These are phyloP conservation scores for Pestalotiopsis sp. DNA, from an alignment of 2,329 filamentous ascomycete species.

Conservation along the genomic window DNA sequence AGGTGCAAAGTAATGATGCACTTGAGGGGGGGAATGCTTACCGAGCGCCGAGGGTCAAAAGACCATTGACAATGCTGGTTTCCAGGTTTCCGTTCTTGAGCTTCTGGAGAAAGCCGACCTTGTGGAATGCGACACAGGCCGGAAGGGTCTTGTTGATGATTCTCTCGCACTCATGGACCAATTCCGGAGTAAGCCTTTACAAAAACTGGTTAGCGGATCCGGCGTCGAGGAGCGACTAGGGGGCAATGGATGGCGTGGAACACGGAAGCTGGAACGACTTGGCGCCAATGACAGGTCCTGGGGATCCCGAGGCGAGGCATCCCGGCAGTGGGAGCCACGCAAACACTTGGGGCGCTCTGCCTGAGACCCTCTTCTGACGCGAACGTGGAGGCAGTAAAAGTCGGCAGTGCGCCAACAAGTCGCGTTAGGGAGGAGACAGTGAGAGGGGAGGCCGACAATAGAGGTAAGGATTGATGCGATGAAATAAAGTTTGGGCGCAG, in stretches of 20 bases:
- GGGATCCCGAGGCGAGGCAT: constrained; percentile 16
- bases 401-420: background rate
- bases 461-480: background rate
- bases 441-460: background rate
- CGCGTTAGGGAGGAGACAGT: background rate
- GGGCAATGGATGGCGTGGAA: constrained; percentile 10
- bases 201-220: constrained; percentile 11
- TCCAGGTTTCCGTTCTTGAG: constrained; percentile 59
- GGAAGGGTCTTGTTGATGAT: constrained; percentile 63
- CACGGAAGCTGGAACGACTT: constrained; percentile 13
- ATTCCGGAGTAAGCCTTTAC: constrained; percentile 54
- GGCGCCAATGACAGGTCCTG: constrained; percentile 14
- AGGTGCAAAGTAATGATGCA: background rate
- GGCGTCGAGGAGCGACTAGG: background rate
- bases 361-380: constrained; percentile 11
- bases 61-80: constrained; percentile 57
- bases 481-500: constrained; percentile 5
- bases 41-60: constrained; percentile 59
- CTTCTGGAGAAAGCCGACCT: constrained; percentile 62
- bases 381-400: constrained; percentile 11
- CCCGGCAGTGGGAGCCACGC: constrained; percentile 14
- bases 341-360: constrained; percentile 11
- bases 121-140: constrained; percentile 64
- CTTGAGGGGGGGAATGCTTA: constrained; percentile 38
- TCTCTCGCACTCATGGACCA: constrained; percentile 60